phyloP scores from a whole-genome alignment of 1,284 basidiomycete genomes.

The Naganishia albida region DNA sequence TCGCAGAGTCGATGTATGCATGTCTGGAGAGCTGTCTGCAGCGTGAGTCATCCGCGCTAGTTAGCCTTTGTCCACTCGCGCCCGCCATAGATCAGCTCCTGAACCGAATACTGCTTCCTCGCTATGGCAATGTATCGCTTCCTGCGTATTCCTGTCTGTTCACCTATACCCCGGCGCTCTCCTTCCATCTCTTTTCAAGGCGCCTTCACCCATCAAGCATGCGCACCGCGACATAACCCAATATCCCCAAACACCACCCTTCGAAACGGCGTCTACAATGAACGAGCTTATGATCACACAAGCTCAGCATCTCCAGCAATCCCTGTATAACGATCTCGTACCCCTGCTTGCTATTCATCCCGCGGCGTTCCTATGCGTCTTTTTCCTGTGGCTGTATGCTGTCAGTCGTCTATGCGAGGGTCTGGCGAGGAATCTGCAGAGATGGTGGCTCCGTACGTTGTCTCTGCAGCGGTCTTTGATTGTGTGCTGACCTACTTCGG shows the following conservation, averaged over 20 bases:
- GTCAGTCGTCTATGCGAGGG: conserved; percentile 5
- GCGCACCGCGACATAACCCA: too few relatives aligned
- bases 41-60: too few relatives aligned
- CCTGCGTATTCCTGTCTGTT: too few relatives aligned
- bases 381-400: conserved; percentile 8
- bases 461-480: not conserved
- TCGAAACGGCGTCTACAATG: conserved; percentile 1
- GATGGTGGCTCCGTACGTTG: conserved; percentile 18
- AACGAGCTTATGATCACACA: conserved; percentile 28
- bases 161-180: too few relatives aligned
- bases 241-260: not conserved
- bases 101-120: too few relatives aligned
- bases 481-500: not conserved
- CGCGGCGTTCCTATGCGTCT: conserved; percentile 13
- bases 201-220: too few relatives aligned
- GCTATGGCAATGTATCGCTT: too few relatives aligned
- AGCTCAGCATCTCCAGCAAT: conserved; percentile 23
- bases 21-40: too few relatives aligned
- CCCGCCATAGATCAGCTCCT: too few relatives aligned
- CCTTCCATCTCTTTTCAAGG: too few relatives aligned
- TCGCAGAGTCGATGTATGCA: too few relatives aligned
- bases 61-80: too few relatives aligned
- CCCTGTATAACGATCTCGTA: conserved; percentile 13
- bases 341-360: conserved; percentile 18
- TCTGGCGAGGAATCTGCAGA: not conserved